These are phyloP conservation scores for Coemansia sp. DNA, from an alignment of 192 early-diverging fungal species.

Conservation along the genomic window DNA sequence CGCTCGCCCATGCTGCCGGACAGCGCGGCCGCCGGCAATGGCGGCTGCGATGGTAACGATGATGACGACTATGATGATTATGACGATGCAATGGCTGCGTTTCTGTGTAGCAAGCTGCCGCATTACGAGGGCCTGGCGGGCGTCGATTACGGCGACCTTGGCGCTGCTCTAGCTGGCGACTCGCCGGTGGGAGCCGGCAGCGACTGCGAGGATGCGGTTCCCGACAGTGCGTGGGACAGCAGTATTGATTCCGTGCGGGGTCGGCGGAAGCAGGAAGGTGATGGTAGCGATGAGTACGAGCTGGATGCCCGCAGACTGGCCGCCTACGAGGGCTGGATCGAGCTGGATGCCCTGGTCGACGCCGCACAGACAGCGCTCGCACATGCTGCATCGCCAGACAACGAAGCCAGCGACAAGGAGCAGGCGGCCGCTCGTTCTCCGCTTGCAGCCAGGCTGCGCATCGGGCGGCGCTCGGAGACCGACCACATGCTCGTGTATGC, in stretches of 20 bases:
- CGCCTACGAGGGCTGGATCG: conserved; percentile 41
- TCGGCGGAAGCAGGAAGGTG: conserved; percentile 11
- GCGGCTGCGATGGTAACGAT: neutral
- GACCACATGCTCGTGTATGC: conserved; percentile 42
- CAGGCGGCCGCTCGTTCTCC: no score
- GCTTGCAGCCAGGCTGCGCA: neutral
- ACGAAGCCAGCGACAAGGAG: no score
- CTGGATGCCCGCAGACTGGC: conserved; percentile 10
- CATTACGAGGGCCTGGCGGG: conserved; percentile 44
- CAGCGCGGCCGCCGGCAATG: neutral
- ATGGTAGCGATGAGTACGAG: conserved; percentile 13
- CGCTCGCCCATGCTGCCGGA: conserved; percentile 13
- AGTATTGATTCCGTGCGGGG: conserved; percentile 9
- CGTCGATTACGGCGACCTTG: conserved; percentile 31
- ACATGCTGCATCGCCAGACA: neutral
- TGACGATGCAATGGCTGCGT: conserved; percentile 38
- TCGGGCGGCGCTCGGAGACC: conserved; percentile 27
- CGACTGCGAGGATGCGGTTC: conserved; percentile 21
- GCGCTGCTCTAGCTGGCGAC: conserved; percentile 10
- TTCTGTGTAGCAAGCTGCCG: conserved; percentile 47
- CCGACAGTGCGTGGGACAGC: conserved; percentile 17
- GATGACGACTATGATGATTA: conserved; percentile 7
- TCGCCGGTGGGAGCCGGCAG: conserved; percentile 8
- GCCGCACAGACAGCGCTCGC: conserved; percentile 7
- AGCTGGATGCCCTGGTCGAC: conserved; percentile 24